Percentiles rank a stretch among this genome's conserved stretches.
phyloP scores from a whole-genome alignment of 257 asterid genomes.

The Solanum lycopersicoides region DNA sequence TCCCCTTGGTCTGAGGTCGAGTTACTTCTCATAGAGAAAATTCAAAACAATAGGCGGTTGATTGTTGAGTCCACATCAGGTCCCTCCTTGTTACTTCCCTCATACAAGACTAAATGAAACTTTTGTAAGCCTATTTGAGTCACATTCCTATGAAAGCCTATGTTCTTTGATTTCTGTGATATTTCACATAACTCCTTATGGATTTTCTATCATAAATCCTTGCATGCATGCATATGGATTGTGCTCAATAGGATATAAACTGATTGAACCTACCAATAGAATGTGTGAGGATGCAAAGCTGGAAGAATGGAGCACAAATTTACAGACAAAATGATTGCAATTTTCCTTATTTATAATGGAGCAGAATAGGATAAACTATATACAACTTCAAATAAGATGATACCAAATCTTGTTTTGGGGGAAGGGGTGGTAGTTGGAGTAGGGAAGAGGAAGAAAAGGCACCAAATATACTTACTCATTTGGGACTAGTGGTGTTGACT shows the following conservation, averaged over 20 bases:
- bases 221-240: background rate
- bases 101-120: background rate
- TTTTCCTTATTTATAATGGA: background rate
- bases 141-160: background rate
- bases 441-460: background rate
- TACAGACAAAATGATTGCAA: background rate
- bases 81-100: background rate
- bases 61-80: background rate
- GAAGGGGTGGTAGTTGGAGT: background rate
- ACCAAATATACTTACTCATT: constrained; percentile 47
- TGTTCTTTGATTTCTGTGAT: background rate
- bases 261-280: background rate
- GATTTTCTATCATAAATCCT: background rate
- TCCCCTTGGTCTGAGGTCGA: background rate
- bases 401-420: background rate
- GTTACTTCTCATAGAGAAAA: background rate
- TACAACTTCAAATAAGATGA: background rate
- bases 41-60: background rate
- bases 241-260: background rate
- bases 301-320: background rate
- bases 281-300: background rate
- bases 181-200: background rate
- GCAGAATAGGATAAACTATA: background rate
- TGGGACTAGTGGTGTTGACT: constrained; percentile 62
- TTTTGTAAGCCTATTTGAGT: too few relatives aligned